Conservation (phyloP, 176 grass and related monocot genomes). For the Rhynchospora tenuis region DNA sequence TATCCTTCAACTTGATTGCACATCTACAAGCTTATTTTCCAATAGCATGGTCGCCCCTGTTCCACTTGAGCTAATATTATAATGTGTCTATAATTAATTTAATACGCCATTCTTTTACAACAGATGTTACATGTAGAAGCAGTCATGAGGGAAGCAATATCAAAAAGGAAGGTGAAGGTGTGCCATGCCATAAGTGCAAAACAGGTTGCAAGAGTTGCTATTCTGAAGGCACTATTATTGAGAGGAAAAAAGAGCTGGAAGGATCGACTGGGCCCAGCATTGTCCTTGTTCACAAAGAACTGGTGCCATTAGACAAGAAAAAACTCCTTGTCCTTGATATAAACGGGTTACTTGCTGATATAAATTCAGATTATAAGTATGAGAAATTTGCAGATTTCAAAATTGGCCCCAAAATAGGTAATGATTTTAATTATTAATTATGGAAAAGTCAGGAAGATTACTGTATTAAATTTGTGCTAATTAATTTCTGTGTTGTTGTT, state of each 20-base stretch:
- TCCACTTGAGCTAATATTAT: background rate
- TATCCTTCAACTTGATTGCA: background rate
- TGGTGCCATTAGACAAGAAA: constrained; percentile 33
- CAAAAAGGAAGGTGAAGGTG: background rate
- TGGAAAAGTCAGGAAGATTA: background rate
- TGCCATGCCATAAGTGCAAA: background rate
- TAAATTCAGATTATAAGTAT: constrained; percentile 38
- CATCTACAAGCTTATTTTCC: background rate
- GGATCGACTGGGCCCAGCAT: background rate
- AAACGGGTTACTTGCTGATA: constrained; percentile 82
- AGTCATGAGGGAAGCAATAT: background rate
- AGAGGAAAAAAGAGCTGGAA: background rate
- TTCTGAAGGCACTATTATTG: background rate
- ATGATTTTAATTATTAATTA: constrained; percentile 25
- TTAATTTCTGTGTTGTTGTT: background rate
- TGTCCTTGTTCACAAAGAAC: background rate
- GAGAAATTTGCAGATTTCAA: constrained; percentile 45
- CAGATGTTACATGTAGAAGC: background rate
- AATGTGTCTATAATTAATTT: background rate
- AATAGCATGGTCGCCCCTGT: background rate
- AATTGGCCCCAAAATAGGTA: constrained; percentile 64
- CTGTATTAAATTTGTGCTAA: background rate
- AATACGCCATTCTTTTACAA: background rate
- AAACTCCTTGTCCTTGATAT: constrained; percentile 89
- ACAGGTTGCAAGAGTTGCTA: background rate